phyloP scores from a whole-genome alignment of 805 yeast species.

The Saccharomycopsis fermentans region DNA sequence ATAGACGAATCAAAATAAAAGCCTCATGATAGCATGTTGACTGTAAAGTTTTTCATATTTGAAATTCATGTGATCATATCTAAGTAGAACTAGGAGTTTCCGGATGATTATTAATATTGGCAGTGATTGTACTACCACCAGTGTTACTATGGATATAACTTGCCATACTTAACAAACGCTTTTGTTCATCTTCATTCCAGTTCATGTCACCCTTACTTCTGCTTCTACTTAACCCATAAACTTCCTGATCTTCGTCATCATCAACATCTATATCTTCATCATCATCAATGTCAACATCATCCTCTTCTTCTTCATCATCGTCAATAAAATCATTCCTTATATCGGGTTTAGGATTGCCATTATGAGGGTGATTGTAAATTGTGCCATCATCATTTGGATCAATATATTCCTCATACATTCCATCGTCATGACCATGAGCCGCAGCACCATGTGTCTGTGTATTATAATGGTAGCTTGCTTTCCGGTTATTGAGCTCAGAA shows the following conservation, averaged over 20 bases:
- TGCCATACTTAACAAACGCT: constrained; percentile 25
- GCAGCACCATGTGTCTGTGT: constrained; percentile 23
- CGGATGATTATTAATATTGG: neutral
- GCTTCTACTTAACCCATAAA: constrained; percentile 27
- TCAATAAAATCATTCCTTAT: constrained; percentile 15
- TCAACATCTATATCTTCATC: constrained; percentile 18
- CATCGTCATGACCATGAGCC: constrained; percentile 2
- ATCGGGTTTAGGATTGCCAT: constrained; percentile 13
- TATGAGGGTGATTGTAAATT: constrained; percentile 52
- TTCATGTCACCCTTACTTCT: constrained; percentile 29
- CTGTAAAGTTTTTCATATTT: no score
- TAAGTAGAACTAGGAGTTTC: neutral
- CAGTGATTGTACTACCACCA: constrained; percentile 16
- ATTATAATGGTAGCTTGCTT: constrained; percentile 31
- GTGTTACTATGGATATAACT: constrained; percentile 23
- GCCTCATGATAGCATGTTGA: no score
- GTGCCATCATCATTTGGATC: constrained; percentile 79
- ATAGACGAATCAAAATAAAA: no score
- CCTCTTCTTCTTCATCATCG: constrained; percentile 15
- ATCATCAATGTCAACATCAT: constrained; percentile 20
- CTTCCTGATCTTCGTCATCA: constrained; percentile 23
- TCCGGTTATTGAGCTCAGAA: constrained; percentile 21
- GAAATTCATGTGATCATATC: neutral
- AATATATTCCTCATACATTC: constrained; percentile 48
- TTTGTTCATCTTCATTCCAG: constrained; percentile 27